phyloP scores from a whole-genome alignment of 2,329 filamentous ascomycete genomes.

The Hypoxylon rubiginosum region DNA sequence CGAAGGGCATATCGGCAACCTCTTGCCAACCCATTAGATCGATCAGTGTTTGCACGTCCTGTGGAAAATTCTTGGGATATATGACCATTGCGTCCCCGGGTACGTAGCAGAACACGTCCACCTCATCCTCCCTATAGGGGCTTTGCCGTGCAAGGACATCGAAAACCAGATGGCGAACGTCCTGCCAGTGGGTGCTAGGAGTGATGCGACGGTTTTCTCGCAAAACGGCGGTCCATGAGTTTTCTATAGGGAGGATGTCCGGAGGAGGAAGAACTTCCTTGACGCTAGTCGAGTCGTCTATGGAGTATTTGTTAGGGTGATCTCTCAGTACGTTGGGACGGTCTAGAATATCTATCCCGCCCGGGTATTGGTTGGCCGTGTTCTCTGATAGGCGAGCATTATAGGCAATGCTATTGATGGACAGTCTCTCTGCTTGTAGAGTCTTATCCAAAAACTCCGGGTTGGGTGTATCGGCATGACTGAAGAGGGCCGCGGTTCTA shows the following conservation, averaged over 20 bases:
- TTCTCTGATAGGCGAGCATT: slow-evolving; percentile 45
- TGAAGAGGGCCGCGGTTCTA: slow-evolving; percentile 48
- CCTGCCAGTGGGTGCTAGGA: slow-evolving; percentile 86
- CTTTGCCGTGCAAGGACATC: slow-evolving; percentile 53
- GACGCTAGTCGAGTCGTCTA: slow-evolving; percentile 39
- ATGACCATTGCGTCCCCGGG: slow-evolving; percentile 87
- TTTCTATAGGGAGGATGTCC: slow-evolving; percentile 66
- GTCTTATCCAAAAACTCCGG: slow-evolving; percentile 42
- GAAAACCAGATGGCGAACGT: slow-evolving; percentile 85
- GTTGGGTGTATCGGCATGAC: slow-evolving; percentile 46
- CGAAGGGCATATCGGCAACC: slow-evolving; percentile 78
- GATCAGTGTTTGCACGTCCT: slow-evolving; percentile 84
- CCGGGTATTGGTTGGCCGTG: slow-evolving; percentile 34
- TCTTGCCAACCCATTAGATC: slow-evolving; percentile 81
- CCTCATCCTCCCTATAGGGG: slow-evolving; percentile 45
- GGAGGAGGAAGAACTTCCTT: slow-evolving; percentile 45
- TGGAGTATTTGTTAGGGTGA: slow-evolving; percentile 52
- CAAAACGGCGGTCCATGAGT: slow-evolving; percentile 69
- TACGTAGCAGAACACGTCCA: slow-evolving; percentile 56
- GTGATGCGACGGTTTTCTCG: slow-evolving; percentile 80
- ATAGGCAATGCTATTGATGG: slow-evolving; percentile 28
- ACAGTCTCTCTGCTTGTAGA: slow-evolving; percentile 38
- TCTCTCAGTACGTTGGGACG: slow-evolving; percentile 56
- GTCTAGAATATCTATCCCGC: slow-evolving; percentile 51
- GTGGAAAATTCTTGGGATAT: slow-evolving; percentile 87